Base-by-base conservation (phyloP, 2,329 filamentous ascomycete genomes). In the Talaromyces funiculosus region DNA sequence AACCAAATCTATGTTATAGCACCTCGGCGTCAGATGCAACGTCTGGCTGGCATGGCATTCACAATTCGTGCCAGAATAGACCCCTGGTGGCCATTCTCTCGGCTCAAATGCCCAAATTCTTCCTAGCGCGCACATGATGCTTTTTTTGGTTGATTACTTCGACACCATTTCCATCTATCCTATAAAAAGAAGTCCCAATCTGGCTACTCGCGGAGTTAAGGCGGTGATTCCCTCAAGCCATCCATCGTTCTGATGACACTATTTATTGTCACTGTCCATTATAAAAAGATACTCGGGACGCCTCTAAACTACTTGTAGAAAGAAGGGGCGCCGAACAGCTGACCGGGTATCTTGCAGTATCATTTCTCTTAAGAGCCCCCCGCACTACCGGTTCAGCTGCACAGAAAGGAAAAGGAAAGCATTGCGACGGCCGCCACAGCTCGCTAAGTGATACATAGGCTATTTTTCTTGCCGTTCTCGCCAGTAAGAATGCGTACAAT, bases 251-350 rank as follows among this genome's bases (percentile, higher is more conserved):
- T 51, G 26, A 33, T 51, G 47, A 33, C 9, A 29, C 9, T 10
- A 51, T 51, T 16, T 3, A 10, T 16, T 33, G 29, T 51, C 8
- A 18, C n/a, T 35, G 6, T 33, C 22, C 26, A 51, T 33, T 51
- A 51, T 51, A 40, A 22, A 6, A 40, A 40, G 16, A 8, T 8
- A 29, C 24, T 29, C 14, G 24, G 43, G 24, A 29, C 22, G 43
- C 22, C 43, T 38, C 35, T 54, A 10, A n/a, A 54, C 18, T 54
- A 2, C 12, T 33, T 35, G 5, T 22, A 33, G n/a, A 8, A 35
- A 24, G 35, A 51, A 51, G 51, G 40, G 51, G 51, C 51, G 51
- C 51, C 20, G 35, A 40, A 38, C 33, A 54, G 51, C 51, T 54
- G 35, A 40, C 51, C 51, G 35, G 29, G 51, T 16, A 37, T 40